Evolutionary conservation across 2,329 filamentous ascomycete genomes (phyloP), one percentile per base, ranked within the genome.

Genomic region (Capronia epimyces): DNA sequence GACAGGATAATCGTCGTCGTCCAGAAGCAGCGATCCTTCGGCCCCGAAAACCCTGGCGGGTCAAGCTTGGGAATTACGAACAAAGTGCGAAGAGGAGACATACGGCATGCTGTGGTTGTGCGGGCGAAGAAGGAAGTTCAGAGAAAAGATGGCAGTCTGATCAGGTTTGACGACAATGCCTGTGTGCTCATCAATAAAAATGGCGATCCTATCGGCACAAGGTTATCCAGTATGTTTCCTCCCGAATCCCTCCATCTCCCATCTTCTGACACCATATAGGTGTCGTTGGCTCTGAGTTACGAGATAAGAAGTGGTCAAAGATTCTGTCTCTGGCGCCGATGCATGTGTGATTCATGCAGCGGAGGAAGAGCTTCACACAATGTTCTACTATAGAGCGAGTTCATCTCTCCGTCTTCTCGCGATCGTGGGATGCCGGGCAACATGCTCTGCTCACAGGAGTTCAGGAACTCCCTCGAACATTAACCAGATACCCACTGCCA

Each of bases 1-100:
- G 94, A 98, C 72, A 86, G 91, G 60, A 95, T 98, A 63, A 89
- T 98, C 60, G 88, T 95, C 58, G 93, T 98, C 58, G 91, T 98
- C 41, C 91, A 98, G 73, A 95, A 97, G 69, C 90, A 97, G 71
- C 85, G 90, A 62, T 81, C 79, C 64, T 84, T 87, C 65, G 82
- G 81, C 46, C 75, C 82, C 42, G 87, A 88, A 62, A 54, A 46
- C 10, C 52, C 56, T 5, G 82, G 83, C 41, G 81, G 82, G 53
- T 81, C 84, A 49, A 84, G 82, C 61, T 82, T 83, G 69, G 82
- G 87, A 49, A 85, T 83, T 59, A 85, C 87, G 51, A 91, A 90
- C 78, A 97, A 96, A 73, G 93, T 98, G 65, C 89, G 90, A 69
- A 84, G 93, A 68, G 93, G 93, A 62, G 93, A 98, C 71, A 94